These are phyloP conservation scores for Chaetomiaceae sp. DNA, from an alignment of 2,329 filamentous ascomycete species.

Conservation along the genomic window DNA sequence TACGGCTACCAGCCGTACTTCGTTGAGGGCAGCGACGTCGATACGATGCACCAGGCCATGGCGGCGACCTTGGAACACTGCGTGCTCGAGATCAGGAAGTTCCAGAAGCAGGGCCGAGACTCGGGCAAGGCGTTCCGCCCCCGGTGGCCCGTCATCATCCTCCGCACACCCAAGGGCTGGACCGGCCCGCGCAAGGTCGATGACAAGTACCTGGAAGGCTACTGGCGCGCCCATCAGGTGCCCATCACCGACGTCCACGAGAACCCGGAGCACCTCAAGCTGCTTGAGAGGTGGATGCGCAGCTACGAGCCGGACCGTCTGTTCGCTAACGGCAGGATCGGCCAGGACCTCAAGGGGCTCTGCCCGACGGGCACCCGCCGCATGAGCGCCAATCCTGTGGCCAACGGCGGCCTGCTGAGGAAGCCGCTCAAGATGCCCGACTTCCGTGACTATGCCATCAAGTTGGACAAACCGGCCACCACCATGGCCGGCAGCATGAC, in stretches of 20 bases:
- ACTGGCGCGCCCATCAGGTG: constrained; percentile 74
- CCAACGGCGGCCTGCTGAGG: constrained; percentile 64
- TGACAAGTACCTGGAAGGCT: constrained; percentile 67
- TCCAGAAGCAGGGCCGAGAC: constrained; percentile 67
- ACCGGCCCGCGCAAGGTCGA: constrained; percentile 68
- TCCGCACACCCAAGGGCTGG: constrained; percentile 77
- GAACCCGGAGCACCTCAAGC: constrained; percentile 60
- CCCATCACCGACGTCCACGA: constrained; percentile 65
- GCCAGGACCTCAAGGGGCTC: constrained; percentile 57
- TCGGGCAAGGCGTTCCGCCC: constrained; percentile 65
- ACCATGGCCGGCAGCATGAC: constrained; percentile 59
- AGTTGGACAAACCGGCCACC: constrained; percentile 56
- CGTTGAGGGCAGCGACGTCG: constrained; percentile 68
- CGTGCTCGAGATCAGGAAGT: constrained; percentile 61
- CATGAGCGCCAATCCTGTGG: constrained; percentile 73
- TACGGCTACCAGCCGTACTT: constrained; percentile 80
- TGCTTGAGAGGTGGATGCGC: constrained; percentile 72
- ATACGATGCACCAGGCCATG: constrained; percentile 79
- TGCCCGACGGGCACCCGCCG: constrained; percentile 61
- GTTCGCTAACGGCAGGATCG: constrained; percentile 60
- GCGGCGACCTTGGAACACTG: constrained; percentile 69
- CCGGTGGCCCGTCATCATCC: constrained; percentile 73
- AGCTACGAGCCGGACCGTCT: constrained; percentile 69
- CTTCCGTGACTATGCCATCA: constrained; percentile 62
- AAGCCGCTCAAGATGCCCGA: constrained; percentile 65